phyloP scores from a whole-genome alignment of 768 basidiomycete genomes.

The Boletellus ananiceps region DNA sequence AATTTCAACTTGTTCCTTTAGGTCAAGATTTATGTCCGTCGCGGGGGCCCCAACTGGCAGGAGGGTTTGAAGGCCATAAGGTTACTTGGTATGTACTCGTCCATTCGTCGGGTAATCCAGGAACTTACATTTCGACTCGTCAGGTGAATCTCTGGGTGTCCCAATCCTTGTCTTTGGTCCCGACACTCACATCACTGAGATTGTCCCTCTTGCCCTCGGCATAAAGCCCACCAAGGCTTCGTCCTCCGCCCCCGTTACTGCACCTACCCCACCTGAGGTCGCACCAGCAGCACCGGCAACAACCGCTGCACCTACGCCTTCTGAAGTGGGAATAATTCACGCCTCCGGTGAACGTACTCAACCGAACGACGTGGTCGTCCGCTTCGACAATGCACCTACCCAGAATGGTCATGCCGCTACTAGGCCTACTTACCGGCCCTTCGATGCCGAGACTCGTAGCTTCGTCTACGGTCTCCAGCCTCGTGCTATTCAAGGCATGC shows the following conservation, averaged over 20 bases:
- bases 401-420: constrained; percentile 31
- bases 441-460: constrained; percentile 89
- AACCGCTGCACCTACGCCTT: constrained; percentile 35
- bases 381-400: constrained; percentile 54
- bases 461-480: constrained; percentile 99
- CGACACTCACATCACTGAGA: constrained; percentile 97
- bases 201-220: constrained; percentile 97
- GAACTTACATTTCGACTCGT: background rate
- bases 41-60: constrained; percentile 99
- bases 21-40: constrained; percentile 95
- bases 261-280: constrained; percentile 40
- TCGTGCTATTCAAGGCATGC: constrained; percentile 96
- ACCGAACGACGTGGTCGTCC: constrained; percentile 83
- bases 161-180: constrained; percentile 97
- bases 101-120: background rate
- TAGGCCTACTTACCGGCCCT: constrained; percentile 85
- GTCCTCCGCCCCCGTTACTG: constrained; percentile 42
- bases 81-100: constrained; percentile 54
- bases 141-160: constrained; percentile 88
- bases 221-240: constrained; percentile 37
- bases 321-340: constrained; percentile 66
- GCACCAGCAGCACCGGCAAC: constrained; percentile 26
- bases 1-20: constrained; percentile 39
- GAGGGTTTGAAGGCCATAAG: constrained; percentile 98
- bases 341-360: constrained; percentile 79